Evolutionary conservation across 192 early-diverging fungal genomes (phyloP), one percentile per base, ranked within the genome.

Genomic region (Entomortierella lignicola): DNA sequence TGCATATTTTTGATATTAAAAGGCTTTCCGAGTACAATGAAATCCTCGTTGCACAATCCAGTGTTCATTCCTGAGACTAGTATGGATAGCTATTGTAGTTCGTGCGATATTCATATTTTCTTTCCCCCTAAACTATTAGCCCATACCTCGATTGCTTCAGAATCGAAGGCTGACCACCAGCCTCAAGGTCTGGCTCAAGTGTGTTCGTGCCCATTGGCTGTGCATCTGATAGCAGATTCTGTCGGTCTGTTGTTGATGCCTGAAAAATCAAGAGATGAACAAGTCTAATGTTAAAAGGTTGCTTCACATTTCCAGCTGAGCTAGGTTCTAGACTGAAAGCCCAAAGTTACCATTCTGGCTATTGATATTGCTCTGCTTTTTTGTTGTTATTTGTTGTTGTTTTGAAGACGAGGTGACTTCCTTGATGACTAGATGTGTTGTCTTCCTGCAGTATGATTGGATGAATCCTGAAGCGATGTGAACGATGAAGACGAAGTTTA

Each of bases 111-210:
- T n/a, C n/a, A 11, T 57, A 4, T 26, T 27, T 30, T 54, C 10
- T 60, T 8, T 8, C 21, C 55, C 55, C 55, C 55, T 56, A 30
- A 56, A 27, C 31, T n/a, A 20, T 18, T 57, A 26, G 2, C 21
- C 23, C 55, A 48, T 77, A 79, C 75, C 75, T 79, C 41, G 75
- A 79, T 47, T 79, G 75, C 68, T 79, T 79, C 18, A 79, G 32
- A 55, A 79, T 65, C 18, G 80, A 73, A 2, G 71, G 61, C 43
- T 80, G 75, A n/a, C 63, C 54, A 23, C 62, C 71, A 56, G 82
- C 58, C 34, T 83, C 82, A 32, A 83, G 63, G 47, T 83, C 82
- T 63, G 75, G 77, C 26, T 83, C 82, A 30, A 83, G 71, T 0
- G 60, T 58, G 48, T 69, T 77, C 51, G 41, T 65, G 39, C 75